Evolutionary conservation across 192 early-diverging fungal species (phyloP).

Genomic region (Linnemannia elongata): DNA sequence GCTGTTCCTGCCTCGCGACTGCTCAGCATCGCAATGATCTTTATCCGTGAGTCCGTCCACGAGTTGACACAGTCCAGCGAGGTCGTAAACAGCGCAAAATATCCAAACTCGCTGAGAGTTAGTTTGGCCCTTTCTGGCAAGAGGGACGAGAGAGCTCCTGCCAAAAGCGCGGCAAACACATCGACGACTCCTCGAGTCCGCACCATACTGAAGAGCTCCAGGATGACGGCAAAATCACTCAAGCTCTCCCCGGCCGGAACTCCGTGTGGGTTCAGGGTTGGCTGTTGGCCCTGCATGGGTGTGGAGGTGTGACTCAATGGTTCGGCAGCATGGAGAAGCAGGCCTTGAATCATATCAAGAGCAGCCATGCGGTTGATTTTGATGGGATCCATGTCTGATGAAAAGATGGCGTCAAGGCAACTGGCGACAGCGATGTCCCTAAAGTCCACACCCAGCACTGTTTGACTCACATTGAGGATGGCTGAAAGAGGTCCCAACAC

Average conservation of each 20-base stretch:
- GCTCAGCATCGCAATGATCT: constrained; percentile 48
- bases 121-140: constrained; percentile 35
- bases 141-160: constrained; percentile 39
- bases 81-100: constrained; percentile 51
- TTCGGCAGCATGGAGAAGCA: constrained; percentile 15
- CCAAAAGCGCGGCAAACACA: constrained; percentile 45
- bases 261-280: neutral
- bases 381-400: constrained; percentile 33
- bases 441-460: constrained; percentile 25
- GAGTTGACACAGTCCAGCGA: constrained; percentile 45
- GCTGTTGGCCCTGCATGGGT: constrained; percentile 3
- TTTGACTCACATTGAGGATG: constrained; percentile 20
- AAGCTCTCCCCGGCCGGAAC: neutral
- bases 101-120: constrained; percentile 53
- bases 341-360: constrained; percentile 47
- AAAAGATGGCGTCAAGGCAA: constrained; percentile 38
- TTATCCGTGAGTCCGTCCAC: constrained; percentile 37
- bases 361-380: constrained; percentile 33
- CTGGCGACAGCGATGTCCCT: constrained; percentile 26
- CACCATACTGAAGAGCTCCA: constrained; percentile 30
- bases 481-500: constrained; percentile 37
- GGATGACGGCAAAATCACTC: constrained; percentile 29
- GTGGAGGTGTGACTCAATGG: neutral
- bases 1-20: constrained; percentile 36
- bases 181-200: constrained; percentile 44